These are phyloP conservation scores for Fusarium tuaranense DNA, from an alignment of 2,329 filamentous ascomycete genomes.

Conservation along the genomic window DNA sequence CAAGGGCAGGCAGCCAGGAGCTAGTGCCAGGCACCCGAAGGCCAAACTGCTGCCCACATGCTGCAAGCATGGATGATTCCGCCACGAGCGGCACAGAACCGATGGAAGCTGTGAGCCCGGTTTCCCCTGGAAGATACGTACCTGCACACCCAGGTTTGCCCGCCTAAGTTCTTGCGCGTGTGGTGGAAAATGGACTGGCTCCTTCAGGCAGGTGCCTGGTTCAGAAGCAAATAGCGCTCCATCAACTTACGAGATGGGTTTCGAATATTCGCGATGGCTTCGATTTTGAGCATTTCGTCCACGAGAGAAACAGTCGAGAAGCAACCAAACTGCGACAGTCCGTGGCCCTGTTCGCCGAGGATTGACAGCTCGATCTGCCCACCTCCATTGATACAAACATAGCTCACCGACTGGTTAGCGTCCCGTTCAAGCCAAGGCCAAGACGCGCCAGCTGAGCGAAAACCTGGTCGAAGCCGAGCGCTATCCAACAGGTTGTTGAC, in stretches of 20 bases:
- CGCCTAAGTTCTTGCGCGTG: neutral
- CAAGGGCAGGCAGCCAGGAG: conserved; percentile 2
- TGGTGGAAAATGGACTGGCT: conserved; percentile 2
- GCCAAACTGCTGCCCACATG: conserved; percentile 8
- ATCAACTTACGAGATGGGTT: conserved; percentile 14
- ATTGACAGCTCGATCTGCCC: neutral
- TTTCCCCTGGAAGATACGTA: conserved; percentile 17
- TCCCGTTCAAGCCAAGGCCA: conserved; percentile 9
- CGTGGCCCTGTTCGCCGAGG: neutral
- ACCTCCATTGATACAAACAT: neutral
- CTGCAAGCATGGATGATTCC: conserved; percentile 17
- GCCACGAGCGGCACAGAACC: conserved; percentile 1
- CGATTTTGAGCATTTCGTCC: neutral
- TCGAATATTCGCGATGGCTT: conserved; percentile 6
- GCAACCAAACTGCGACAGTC: neutral
- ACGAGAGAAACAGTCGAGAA: neutral
- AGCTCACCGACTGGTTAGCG: conserved; percentile 6
- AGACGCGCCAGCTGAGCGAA: conserved; percentile 8
- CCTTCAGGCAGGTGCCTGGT: neutral
- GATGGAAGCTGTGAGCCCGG: conserved; percentile 18
- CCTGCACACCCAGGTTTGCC: neutral
- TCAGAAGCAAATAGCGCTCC: conserved; percentile 3
- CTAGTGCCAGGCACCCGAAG: conserved; percentile 40
- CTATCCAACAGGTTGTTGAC: conserved; percentile 8
- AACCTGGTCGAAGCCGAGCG: conserved; percentile 3